Conservation (phyloP, 2,329 filamentous ascomycete genomes). For the Colletotrichum navitas region DNA sequence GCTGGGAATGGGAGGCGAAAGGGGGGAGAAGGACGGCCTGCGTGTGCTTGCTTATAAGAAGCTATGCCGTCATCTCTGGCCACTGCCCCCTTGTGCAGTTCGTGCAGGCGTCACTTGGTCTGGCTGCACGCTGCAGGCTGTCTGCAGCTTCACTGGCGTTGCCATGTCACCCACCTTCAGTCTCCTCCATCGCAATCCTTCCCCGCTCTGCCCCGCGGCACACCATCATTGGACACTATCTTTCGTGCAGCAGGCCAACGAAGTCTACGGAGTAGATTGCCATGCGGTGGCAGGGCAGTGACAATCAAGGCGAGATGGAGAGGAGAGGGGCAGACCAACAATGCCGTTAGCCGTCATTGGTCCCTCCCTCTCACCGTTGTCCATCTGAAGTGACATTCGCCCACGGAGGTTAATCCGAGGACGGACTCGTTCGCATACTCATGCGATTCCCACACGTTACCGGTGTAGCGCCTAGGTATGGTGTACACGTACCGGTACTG, state of each 20-base stretch:
- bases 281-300: constrained; percentile 21
- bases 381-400: constrained; percentile 20
- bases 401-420: constrained; percentile 6
- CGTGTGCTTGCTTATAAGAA: constrained; percentile 9
- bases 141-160: constrained; percentile 34
- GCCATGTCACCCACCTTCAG: constrained; percentile 38
- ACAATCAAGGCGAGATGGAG: constrained; percentile 18
- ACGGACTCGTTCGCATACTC: neutral
- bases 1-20: constrained; percentile 23
- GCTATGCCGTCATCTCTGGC: constrained; percentile 38
- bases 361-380: constrained; percentile 10
- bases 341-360: constrained; percentile 16
- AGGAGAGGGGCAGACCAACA: neutral
- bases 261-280: constrained; percentile 14
- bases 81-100: constrained; percentile 16
- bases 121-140: constrained; percentile 25
- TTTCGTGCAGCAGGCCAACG: constrained; percentile 28
- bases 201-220: constrained; percentile 41
- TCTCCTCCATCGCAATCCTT: constrained; percentile 28
- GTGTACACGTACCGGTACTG: neutral
- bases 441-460: neutral
- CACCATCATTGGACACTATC: constrained; percentile 27
- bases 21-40: constrained; percentile 1
- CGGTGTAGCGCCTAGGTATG: neutral
- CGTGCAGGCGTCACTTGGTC: constrained; percentile 32